Percentiles rank a stretch among this genome's conserved stretches.
These are phyloP conservation scores for Tribonema minus DNA, from an alignment of 108 stramenopile species.

Conservation along the genomic window DNA sequence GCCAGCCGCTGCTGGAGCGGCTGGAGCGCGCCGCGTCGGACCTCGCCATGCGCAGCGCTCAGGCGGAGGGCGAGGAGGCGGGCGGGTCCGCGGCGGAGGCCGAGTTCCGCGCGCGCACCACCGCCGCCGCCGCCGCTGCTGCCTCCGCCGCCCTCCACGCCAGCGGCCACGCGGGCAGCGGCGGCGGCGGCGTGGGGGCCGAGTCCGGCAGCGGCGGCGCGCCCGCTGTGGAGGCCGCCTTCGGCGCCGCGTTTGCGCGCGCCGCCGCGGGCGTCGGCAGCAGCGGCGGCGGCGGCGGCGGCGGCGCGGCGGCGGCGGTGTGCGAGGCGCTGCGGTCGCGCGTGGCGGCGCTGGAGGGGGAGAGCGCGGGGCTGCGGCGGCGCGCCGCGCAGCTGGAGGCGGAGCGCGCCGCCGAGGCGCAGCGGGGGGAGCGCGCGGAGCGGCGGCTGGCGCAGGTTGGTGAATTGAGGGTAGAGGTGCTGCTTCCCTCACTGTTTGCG, in stretches of 20 bases:
- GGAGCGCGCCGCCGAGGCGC: constrained; percentile 14
- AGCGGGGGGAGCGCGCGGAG: constrained; percentile 6
- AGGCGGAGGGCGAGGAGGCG: too few species aligned
- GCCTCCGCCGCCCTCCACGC: too few species aligned
- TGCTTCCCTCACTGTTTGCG: too few species aligned
- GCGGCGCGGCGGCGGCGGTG: neutral
- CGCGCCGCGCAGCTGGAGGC: constrained; percentile 17
- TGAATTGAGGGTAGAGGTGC: too few species aligned
- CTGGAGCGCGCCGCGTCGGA: too few species aligned
- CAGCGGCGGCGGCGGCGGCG: neutral
- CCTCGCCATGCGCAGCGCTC: too few species aligned
- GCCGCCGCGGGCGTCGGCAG: neutral
- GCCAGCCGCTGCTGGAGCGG: too few species aligned
- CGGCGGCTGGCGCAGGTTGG: constrained; percentile 19
- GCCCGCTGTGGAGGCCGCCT: neutral
- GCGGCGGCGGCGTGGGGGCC: too few species aligned
- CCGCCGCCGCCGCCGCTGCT: too few species aligned
- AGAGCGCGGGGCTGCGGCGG: constrained; percentile 12
- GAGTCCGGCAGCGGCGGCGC: neutral
- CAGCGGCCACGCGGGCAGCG: too few species aligned
- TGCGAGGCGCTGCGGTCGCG: constrained; percentile 13
- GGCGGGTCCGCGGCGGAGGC: too few species aligned
- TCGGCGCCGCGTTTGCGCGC: neutral
- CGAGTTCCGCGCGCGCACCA: too few species aligned
- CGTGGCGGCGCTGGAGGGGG: constrained; percentile 9